These are phyloP conservation scores for Colletotrichum sublineola DNA, from an alignment of 2,329 filamentous ascomycete species.

Conservation along the genomic window DNA sequence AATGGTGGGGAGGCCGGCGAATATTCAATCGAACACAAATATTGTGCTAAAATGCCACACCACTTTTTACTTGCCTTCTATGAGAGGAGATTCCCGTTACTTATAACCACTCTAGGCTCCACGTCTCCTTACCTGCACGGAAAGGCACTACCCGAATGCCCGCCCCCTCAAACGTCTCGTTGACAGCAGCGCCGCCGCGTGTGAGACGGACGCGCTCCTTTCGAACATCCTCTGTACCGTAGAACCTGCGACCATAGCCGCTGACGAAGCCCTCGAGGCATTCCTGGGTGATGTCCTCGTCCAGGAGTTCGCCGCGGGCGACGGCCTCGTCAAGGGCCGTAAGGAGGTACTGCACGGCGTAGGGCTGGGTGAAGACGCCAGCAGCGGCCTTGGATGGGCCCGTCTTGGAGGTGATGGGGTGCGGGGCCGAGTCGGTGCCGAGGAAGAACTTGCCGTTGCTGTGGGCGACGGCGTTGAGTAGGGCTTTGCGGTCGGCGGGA, in stretches of 20 bases:
- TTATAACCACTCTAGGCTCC: constrained; percentile 63
- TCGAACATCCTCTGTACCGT: constrained; percentile 62
- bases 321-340: constrained; percentile 65
- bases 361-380: constrained; percentile 85
- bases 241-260: constrained; percentile 66
- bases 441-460: constrained; percentile 79
- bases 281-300: constrained; percentile 67
- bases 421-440: constrained; percentile 78
- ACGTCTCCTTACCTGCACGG: constrained; percentile 71
- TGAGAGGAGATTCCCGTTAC: neutral
- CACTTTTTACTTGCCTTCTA: neutral
- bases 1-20: constrained; percentile 13
- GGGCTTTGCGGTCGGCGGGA: constrained; percentile 78
- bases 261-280: constrained; percentile 68
- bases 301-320: constrained; percentile 64
- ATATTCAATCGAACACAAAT: neutral
- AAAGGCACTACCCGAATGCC: constrained; percentile 76
- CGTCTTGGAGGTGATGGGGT: constrained; percentile 69
- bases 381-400: constrained; percentile 69
- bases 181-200: constrained; percentile 67
- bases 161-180: constrained; percentile 65
- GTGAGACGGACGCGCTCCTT: constrained; percentile 69
- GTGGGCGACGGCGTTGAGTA: constrained; percentile 73
- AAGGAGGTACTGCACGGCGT: constrained; percentile 75
- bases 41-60: neutral